A percentile compares a stretch with the other conserved stretches of the same genome.
phyloP scores from a whole-genome alignment of 2,329 filamentous ascomycete species.

The Fonsecaea pugnacius region DNA sequence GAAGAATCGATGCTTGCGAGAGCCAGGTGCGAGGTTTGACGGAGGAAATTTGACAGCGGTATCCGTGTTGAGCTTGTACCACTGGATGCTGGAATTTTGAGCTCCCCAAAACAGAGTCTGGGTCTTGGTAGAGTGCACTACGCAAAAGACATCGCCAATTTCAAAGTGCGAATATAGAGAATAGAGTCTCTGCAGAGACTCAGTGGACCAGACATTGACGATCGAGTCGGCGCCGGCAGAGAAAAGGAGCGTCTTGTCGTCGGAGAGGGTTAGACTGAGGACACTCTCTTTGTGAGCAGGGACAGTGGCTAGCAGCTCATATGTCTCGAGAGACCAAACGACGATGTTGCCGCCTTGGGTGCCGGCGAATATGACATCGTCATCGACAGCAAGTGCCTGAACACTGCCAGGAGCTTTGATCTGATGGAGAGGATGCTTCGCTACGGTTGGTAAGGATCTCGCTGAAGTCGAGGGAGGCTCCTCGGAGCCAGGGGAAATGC shows the following conservation, averaged over 20 bases:
- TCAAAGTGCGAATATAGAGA: conserved; percentile 94
- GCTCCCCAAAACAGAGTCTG: conserved; percentile 88
- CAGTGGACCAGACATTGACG: conserved; percentile 89
- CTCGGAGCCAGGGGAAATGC: neutral
- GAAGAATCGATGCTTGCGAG: conserved; percentile 82
- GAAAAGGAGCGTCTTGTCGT: conserved; percentile 76
- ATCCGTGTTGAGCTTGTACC: conserved; percentile 75
- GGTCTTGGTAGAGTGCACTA: conserved; percentile 80
- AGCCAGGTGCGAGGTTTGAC: conserved; percentile 70
- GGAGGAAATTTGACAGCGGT: conserved; percentile 63
- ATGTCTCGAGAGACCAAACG: conserved; percentile 86
- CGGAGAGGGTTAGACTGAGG: conserved; percentile 78
- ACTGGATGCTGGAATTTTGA: conserved; percentile 68
- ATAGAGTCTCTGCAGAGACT: conserved; percentile 73
- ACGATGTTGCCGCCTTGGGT: conserved; percentile 93
- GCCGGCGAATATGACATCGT: conserved; percentile 83
- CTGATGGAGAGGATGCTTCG: conserved; percentile 32
- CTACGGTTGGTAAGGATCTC: neutral
- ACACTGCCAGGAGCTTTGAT: conserved; percentile 41
- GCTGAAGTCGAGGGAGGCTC: conserved; percentile 8
- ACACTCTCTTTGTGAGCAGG: conserved; percentile 92
- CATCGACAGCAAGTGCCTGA: conserved; percentile 78
- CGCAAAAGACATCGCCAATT: conserved; percentile 92
- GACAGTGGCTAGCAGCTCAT: conserved; percentile 75
- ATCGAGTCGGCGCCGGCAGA: conserved; percentile 93